phyloP scores from a whole-genome alignment of 2,329 filamentous ascomycete genomes.

The Penicillium sclerotiorum region DNA sequence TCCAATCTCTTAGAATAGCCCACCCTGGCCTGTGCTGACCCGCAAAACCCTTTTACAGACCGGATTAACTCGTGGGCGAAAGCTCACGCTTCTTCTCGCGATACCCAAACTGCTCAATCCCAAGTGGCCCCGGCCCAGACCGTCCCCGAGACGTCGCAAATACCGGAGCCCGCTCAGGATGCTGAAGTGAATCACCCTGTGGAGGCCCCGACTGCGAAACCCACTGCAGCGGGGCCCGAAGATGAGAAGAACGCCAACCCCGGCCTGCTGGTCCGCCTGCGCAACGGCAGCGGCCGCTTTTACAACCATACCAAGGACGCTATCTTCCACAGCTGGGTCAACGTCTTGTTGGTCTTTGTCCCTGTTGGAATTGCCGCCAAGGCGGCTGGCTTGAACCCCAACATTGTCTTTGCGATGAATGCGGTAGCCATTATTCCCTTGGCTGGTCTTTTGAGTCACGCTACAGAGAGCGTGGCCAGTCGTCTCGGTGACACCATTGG shows the following conservation, averaged over 20 bases:
- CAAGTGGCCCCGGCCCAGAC: conserved; percentile 1
- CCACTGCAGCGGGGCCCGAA: conserved; percentile 18
- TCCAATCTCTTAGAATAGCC: background rate
- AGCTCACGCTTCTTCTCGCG: conserved; percentile 38
- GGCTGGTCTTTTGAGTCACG: conserved; percentile 70
- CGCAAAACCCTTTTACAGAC: conserved; percentile 28
- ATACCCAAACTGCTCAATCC: background rate
- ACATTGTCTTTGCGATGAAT: conserved; percentile 72
- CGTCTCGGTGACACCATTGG: conserved; percentile 73
- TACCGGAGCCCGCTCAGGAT: conserved; percentile 23
- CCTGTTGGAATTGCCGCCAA: conserved; percentile 44
- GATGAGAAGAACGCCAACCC: conserved; percentile 25
- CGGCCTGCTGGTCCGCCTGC: conserved; percentile 30
- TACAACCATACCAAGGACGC: conserved; percentile 36
- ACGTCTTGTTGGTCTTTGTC: conserved; percentile 47
- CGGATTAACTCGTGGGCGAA: conserved; percentile 45
- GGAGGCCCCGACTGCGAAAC: background rate
- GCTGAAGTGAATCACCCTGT: conserved; percentile 31
- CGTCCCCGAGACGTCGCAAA: background rate
- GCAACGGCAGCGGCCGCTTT: conserved; percentile 36
- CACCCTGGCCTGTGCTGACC: conserved; percentile 8
- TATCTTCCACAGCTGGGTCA: conserved; percentile 46
- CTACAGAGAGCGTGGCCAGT: conserved; percentile 73
- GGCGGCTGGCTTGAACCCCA: conserved; percentile 53
- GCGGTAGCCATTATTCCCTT: conserved; percentile 75